These are phyloP conservation scores for Eucalyptus albens DNA, from an alignment of 345 rosid genomes.

Conservation along the genomic window DNA sequence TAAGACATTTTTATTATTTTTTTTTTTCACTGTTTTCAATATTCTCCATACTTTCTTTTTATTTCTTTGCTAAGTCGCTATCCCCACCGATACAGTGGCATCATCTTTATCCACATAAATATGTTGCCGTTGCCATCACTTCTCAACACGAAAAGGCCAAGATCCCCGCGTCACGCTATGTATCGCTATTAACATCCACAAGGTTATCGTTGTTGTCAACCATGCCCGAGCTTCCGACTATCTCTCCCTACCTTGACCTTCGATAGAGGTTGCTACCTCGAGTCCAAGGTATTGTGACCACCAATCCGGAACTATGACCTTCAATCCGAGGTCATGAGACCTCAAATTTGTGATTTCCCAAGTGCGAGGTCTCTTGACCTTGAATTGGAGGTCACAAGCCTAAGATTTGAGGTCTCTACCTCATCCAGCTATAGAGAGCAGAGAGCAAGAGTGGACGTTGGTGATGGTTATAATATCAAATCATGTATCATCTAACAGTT, in stretches of 20 bases:
- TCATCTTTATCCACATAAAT: not conserved
- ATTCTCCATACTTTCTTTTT: not conserved
- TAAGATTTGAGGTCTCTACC: not conserved
- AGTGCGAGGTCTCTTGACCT: not conserved
- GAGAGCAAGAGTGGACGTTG: not conserved
- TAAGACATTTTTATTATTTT: not conserved
- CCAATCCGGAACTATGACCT: not conserved
- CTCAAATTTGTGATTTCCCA: not conserved
- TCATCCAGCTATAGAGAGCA: not conserved
- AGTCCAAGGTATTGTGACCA: not conserved
- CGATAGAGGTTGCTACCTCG: not conserved
- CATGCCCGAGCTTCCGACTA: not conserved
- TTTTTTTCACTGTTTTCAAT: not conserved
- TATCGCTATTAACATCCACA: not conserved
- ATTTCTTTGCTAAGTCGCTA: not conserved
- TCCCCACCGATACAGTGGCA: too few relatives aligned
- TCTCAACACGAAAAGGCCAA: not conserved
- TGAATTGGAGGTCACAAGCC: not conserved
- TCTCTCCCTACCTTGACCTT: not conserved
- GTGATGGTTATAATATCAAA: not conserved
- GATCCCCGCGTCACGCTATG: not conserved
- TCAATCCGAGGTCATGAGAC: not conserved
- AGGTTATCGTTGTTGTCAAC: not conserved
- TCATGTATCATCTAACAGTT: rapidly evolving
- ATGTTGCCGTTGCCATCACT: not conserved